phyloP scores from a whole-genome alignment of 2,329 filamentous ascomycete species.

The Fusarium protoensiforme region DNA sequence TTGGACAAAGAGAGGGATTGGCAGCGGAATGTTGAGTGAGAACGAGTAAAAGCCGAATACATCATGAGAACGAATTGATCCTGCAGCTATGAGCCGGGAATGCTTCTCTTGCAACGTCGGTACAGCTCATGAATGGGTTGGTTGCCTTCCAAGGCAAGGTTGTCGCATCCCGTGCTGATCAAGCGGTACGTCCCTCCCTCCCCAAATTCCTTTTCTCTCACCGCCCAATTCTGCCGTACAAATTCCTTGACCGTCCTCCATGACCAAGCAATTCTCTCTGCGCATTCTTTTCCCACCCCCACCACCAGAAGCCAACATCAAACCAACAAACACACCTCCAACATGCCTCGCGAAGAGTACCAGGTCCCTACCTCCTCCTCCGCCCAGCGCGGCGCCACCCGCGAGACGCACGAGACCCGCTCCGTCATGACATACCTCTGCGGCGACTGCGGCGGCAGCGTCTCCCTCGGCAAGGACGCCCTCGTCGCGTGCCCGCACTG shows the following conservation, averaged over 20 bases:
- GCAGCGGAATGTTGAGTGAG: neutral
- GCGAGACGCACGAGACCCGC: conserved; percentile 52
- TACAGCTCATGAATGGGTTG: neutral
- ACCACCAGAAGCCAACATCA: neutral
- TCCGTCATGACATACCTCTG: conserved; percentile 54
- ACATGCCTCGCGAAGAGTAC: conserved; percentile 80
- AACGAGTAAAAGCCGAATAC: neutral
- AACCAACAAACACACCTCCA: conserved; percentile 5
- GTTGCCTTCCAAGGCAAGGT: neutral
- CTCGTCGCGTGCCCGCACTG: conserved; percentile 69
- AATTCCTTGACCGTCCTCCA: conserved; percentile 39
- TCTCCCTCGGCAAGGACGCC: conserved; percentile 57
- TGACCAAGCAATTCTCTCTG: conserved; percentile 29
- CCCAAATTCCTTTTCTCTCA: conserved; percentile 5
- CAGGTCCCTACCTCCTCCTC: conserved; percentile 71
- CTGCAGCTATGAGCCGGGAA: neutral
- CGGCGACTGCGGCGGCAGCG: conserved; percentile 57
- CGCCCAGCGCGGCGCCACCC: conserved; percentile 56
- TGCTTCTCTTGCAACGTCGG: neutral
- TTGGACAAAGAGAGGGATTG: neutral
- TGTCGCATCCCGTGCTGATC: neutral
- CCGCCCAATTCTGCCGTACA: conserved; percentile 43
- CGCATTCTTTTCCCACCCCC: conserved; percentile 29
- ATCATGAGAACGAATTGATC: neutral
- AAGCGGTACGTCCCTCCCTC: conserved; percentile 10